Evolutionary conservation across 139 green algal genomes (phyloP).

Genomic region (Chlorella sp.): DNA sequence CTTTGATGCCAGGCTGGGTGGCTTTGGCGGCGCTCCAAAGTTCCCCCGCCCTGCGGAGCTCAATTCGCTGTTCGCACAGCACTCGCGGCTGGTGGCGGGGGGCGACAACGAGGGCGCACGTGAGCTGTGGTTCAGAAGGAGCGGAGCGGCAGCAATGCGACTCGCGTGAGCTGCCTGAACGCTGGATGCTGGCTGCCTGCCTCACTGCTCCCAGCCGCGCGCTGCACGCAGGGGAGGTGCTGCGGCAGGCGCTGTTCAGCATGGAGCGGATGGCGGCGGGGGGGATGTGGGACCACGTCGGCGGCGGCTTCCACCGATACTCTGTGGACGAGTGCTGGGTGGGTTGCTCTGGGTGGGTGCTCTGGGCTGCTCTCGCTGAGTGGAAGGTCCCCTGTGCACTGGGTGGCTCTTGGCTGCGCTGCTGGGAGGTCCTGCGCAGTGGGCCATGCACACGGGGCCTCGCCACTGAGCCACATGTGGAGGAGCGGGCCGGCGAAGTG

Average conservation of each 20-base stretch:
- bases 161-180: no score
- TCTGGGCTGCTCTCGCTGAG: no score
- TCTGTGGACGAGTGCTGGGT: slow-evolving; percentile 2
- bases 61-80: slow-evolving; percentile 63
- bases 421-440: no score
- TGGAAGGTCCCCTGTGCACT: no score
- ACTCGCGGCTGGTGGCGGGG: slow-evolving; percentile 19
- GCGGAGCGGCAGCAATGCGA: no score
- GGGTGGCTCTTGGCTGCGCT: no score
- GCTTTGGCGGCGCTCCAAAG: slow-evolving; percentile 88
- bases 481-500: no score
- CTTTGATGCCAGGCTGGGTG: slow-evolving; percentile 71
- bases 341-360: slow-evolving; percentile 34
- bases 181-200: background rate
- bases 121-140: no score
- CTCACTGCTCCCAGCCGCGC: background rate
- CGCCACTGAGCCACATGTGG: no score
- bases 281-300: slow-evolving; percentile 86
- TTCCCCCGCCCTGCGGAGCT: slow-evolving; percentile 89
- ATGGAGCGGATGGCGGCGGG: slow-evolving; percentile 79
- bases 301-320: slow-evolving; percentile 91
- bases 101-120: slow-evolving; percentile 22
- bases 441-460: no score
- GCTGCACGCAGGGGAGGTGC: slow-evolving; percentile 21
- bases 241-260: slow-evolving; percentile 60